Evolutionary conservation across 2,329 filamentous ascomycete genomes (phyloP).

Genomic region (Magnaporthiopsis rhizophila): DNA sequence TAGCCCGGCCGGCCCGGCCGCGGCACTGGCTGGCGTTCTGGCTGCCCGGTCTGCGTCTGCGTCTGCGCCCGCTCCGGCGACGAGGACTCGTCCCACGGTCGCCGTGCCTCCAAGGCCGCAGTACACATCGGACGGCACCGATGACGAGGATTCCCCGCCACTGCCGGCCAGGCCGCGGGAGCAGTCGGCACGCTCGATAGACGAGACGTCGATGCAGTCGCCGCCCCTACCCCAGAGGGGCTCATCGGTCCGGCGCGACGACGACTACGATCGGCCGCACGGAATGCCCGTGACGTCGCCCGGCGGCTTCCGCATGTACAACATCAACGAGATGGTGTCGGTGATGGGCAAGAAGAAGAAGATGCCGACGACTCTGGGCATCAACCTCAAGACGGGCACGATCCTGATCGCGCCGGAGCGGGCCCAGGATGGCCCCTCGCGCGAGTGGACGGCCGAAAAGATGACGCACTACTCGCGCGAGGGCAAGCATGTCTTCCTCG

Average conservation of each 20-base stretch:
- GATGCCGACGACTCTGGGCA: conserved; percentile 94
- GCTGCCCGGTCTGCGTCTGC: conserved; percentile 34
- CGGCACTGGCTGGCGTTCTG: conserved; percentile 49
- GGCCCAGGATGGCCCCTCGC: conserved; percentile 69
- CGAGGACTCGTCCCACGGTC: conserved; percentile 36
- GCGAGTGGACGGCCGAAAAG: conserved; percentile 91
- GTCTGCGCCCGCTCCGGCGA: conserved; percentile 29
- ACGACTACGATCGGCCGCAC: conserved; percentile 21
- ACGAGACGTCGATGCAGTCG: conserved; percentile 17
- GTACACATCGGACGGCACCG: conserved; percentile 59
- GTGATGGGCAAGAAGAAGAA: conserved; percentile 96
- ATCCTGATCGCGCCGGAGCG: conserved; percentile 90
- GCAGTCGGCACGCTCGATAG: conserved; percentile 32
- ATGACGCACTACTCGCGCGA: conserved; percentile 98
- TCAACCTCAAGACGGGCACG: conserved; percentile 79
- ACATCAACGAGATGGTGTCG: conserved; percentile 96
- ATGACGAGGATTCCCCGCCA: conserved; percentile 56
- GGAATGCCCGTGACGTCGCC: conserved; percentile 47
- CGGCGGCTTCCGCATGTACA: conserved; percentile 87
- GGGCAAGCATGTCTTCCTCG: conserved; percentile 95
- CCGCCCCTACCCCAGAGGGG: conserved; percentile 13
- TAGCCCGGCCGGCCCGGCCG: conserved; percentile 36
- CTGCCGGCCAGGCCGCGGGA: conserved; percentile 57
- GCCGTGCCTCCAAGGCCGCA: conserved; percentile 41
- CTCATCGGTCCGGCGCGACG: conserved; percentile 21